Base-by-base conservation (phyloP, 345 rosid genomes). In the Hibiscus mutabilis region DNA sequence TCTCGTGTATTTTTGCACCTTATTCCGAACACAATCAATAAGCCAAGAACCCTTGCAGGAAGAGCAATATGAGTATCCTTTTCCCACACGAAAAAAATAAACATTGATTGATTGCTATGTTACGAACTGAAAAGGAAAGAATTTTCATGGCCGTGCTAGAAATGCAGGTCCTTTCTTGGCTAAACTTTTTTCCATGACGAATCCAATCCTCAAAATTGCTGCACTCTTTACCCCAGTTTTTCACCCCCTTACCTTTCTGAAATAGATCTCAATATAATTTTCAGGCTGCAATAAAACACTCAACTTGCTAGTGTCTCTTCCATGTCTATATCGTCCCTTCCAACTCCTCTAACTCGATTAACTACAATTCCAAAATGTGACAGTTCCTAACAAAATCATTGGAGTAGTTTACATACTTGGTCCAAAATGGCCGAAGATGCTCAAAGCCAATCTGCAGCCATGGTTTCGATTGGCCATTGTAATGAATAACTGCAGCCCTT, bases 361-460 rank as follows among this genome's bases (percentile, higher is more conserved):
- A 76, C 86, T 89, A 85, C 64, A 87, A 85, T 78, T 85, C 97
- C 92, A 95, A 72, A 69, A 95, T 89, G 83, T 92, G 97, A 84
- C 99, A 95, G 82, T 86, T 89, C 80, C 89, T 89, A 70, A 94
- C 75, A 76, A 94, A 94, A 78, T 91, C 98, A 77, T 85, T 91
- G 63, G 97, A 86, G 82, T 89, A 91, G 78, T 91, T 86, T 53
- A 94, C 93, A 75, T 88, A 83, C 77, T 89, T 95, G 68, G 91
- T 87, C 99, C 99, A 95, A 78, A 88, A 95, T 44, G 99, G 99
- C 74, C 97, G 88, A 16, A 95, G 94, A 82, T 94, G 96, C 84
- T 89, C 97, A 42, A 94, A 94, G 60, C 97, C 98, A 63, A 91
- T 91, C 82, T 91, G 88, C 27, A 91, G 83, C 98, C 98, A 94